Evolutionary conservation across 2,329 filamentous ascomycete genomes (phyloP).

Genomic region (Neobulgaria alba): DNA sequence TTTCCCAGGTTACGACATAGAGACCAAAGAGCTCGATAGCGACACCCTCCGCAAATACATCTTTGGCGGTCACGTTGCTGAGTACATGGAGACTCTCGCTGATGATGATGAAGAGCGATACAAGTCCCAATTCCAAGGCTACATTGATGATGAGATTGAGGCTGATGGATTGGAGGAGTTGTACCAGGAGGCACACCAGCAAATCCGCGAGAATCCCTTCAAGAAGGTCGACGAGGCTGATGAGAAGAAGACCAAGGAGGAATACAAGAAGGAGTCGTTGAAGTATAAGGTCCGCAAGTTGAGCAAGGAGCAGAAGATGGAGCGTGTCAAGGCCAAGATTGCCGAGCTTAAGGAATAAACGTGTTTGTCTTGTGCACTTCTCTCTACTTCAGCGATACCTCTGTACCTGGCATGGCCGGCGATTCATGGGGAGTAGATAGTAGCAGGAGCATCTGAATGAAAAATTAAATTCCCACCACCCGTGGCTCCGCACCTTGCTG

Average conservation of each 20-base stretch:
- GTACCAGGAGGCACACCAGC: conserved; percentile 89
- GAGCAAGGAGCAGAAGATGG: conserved; percentile 72
- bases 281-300: conserved; percentile 78
- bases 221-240: conserved; percentile 74
- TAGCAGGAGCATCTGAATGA: not conserved
- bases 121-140: conserved; percentile 96
- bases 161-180: conserved; percentile 95
- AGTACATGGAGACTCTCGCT: conserved; percentile 99
- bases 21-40: conserved; percentile 94
- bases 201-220: conserved; percentile 95
- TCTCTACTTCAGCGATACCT: not conserved
- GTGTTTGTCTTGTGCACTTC: conserved; percentile 9
- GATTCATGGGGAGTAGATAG: not conserved
- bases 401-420: not conserved
- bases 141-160: conserved; percentile 95
- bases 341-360: conserved; percentile 55
- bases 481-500: too few relatives aligned
- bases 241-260: conserved; percentile 92
- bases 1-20: conserved; percentile 97
- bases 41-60: conserved; percentile 99
- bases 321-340: conserved; percentile 86
- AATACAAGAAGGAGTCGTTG: conserved; percentile 92
- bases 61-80: conserved; percentile 93
- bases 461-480: not conserved
- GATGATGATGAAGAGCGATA: conserved; percentile 99